phyloP scores from a whole-genome alignment of 108 stramenopile species.

The Cyclotella kingstonii region DNA sequence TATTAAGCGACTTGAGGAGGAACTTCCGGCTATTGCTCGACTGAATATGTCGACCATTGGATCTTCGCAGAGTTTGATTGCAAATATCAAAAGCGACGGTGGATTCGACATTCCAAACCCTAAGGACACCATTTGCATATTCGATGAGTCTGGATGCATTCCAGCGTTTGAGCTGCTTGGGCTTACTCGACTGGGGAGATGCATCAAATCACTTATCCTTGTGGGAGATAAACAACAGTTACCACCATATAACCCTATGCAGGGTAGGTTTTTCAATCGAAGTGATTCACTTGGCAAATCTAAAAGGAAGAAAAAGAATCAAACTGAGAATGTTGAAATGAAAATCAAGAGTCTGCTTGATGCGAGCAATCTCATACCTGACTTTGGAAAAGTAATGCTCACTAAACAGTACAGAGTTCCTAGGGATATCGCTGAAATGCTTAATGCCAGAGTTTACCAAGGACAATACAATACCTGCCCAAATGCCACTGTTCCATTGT shows the following conservation, averaged over 20 bases:
- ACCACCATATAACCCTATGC: conserved; percentile 44
- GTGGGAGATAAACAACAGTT: conserved; percentile 52
- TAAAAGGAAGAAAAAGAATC: neutral
- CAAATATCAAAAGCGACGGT: neutral
- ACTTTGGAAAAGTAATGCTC: conserved; percentile 31
- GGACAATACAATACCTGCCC: conserved; percentile 41
- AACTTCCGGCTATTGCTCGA: conserved; percentile 28
- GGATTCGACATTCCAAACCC: neutral
- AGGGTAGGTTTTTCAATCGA: conserved; percentile 4
- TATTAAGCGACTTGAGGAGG: neutral
- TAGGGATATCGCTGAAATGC: conserved; percentile 47
- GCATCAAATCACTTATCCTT: conserved; percentile 36
- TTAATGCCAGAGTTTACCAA: conserved; percentile 39
- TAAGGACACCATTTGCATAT: conserved; percentile 48
- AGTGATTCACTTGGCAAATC: neutral
- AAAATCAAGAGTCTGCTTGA: conserved; percentile 41
- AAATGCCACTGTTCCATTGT: conserved; percentile 21
- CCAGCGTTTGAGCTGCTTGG: conserved; percentile 52
- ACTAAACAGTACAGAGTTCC: conserved; percentile 49
- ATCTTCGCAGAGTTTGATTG: conserved; percentile 40
- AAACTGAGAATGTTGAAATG: too few relatives aligned
- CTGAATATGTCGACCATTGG: conserved; percentile 49
- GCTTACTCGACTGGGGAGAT: conserved; percentile 32
- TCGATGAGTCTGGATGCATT: conserved; percentile 56
- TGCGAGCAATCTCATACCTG: conserved; percentile 15